A percentile compares a stretch with the other conserved stretches of the same genome.
Conservation (phyloP, 1,284 basidiomycete genomes). For the Rhodotorula sp. region DNA sequence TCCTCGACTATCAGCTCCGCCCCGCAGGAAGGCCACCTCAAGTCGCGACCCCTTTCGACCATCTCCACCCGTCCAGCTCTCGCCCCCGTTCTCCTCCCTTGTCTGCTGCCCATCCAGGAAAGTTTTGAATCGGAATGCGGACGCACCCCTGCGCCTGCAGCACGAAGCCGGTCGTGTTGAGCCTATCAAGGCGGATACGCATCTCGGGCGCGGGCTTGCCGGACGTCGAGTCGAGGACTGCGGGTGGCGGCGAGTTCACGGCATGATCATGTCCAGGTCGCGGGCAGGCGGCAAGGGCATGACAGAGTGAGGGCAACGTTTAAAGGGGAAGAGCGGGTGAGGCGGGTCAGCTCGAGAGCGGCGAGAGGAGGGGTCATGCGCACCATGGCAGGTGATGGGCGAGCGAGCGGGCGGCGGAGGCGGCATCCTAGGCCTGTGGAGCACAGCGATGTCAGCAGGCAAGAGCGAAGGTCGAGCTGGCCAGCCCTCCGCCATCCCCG, state of each 20-base stretch:
- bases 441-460: neutral
- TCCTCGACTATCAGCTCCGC: neutral
- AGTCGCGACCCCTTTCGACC: too few relatives aligned
- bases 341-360: neutral
- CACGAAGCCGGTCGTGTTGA: conserved; percentile 45
- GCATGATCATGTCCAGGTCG: neutral
- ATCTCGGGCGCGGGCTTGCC: conserved; percentile 48
- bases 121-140: too few relatives aligned
- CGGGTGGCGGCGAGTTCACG: neutral
- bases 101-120: too few relatives aligned
- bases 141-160: conserved; percentile 43
- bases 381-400: conserved; percentile 50
- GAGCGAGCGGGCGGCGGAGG: conserved; percentile 25
- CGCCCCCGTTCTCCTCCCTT: too few relatives aligned
- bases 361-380: neutral
- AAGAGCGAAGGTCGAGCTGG: neutral
- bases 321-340: neutral
- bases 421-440: conserved; percentile 10
- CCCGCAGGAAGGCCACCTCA: too few relatives aligned
- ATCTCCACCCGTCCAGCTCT: too few relatives aligned
- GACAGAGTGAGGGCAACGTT: neutral
- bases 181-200: conserved; percentile 46
- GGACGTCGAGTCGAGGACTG: conserved; percentile 49
- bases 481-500: conserved; percentile 16
- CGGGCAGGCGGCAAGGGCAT: neutral